Percentiles rank a stretch among this genome's conserved stretches.
phyloP scores from a whole-genome alignment of 495 filamentous ascomycete genomes.

The Tricharina praecox region DNA sequence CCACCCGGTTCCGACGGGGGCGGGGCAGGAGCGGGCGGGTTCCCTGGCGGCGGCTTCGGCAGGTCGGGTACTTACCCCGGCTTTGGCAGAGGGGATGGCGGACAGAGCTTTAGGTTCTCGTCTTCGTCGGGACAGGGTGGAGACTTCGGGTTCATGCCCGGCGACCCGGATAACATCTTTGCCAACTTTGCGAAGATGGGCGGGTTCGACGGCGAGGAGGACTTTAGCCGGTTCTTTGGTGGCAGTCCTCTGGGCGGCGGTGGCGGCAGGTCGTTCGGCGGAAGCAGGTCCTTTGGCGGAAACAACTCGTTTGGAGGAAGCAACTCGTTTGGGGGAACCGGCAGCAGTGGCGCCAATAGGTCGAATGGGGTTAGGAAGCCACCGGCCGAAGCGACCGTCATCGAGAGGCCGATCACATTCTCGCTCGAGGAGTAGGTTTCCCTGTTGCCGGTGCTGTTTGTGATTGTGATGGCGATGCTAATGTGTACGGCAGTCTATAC shows the following conservation, averaged over 20 bases:
- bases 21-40: conserved; percentile 21
- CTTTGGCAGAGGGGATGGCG: conserved; percentile 31
- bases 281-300: conserved; percentile 27
- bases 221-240: conserved; percentile 32
- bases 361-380: conserved; percentile 31
- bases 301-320: conserved; percentile 27
- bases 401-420: conserved; percentile 67
- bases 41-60: conserved; percentile 32
- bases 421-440: conserved; percentile 53
- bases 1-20: conserved; percentile 39
- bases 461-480: conserved; percentile 3
- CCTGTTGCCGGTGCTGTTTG: not conserved
- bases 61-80: conserved; percentile 41
- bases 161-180: conserved; percentile 70
- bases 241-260: conserved; percentile 29
- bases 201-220: conserved; percentile 31
- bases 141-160: conserved; percentile 40
- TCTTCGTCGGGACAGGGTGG: conserved; percentile 5
- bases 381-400: conserved; percentile 66
- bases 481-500: conserved; percentile 35
- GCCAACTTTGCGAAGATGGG: conserved; percentile 51
- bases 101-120: conserved; percentile 18
- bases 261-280: conserved; percentile 13
- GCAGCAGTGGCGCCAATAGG: conserved; percentile 30
- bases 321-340: conserved; percentile 15